Conservation (phyloP, 2,329 filamentous ascomycete genomes). For the Leptographium wingfieldii region DNA sequence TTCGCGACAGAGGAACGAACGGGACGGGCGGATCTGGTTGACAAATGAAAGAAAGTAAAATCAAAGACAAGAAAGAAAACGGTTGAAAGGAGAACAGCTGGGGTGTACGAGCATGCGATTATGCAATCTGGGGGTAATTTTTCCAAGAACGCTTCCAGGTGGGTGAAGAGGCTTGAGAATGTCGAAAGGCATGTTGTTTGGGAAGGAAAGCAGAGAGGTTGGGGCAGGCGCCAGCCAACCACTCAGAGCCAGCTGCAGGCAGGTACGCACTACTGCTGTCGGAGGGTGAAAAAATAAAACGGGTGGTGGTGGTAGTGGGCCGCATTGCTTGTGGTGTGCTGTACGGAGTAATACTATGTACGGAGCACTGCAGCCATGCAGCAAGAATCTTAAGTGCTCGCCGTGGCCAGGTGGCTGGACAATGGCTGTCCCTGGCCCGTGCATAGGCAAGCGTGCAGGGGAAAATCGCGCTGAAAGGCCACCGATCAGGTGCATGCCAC, state of each 20-base stretch:
- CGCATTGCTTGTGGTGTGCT: neutral
- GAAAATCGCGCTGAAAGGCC: neutral
- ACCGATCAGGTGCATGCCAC: neutral
- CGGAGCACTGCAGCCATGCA: neutral
- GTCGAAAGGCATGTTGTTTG: neutral
- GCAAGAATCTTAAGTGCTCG: neutral
- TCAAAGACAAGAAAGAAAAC: neutral
- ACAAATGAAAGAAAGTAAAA: neutral
- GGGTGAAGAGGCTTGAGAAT: neutral
- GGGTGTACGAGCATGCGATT: neutral
- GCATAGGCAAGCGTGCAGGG: neutral
- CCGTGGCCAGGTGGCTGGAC: neutral
- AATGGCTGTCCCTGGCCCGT: neutral
- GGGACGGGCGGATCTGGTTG: neutral
- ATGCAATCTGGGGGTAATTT: neutral
- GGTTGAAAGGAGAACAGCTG: neutral
- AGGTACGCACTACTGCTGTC: neutral
- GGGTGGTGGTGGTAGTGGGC: neutral
- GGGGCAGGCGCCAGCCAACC: neutral
- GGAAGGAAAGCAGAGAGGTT: neutral
- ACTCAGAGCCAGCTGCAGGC: neutral
- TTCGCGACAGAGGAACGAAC: too few species aligned
- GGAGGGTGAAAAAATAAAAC: neutral
- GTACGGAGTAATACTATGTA: neutral
- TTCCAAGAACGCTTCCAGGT: too few species aligned